Conservation (phyloP, 305 asterid genomes). For the Caryopteris hybrid region DNA sequence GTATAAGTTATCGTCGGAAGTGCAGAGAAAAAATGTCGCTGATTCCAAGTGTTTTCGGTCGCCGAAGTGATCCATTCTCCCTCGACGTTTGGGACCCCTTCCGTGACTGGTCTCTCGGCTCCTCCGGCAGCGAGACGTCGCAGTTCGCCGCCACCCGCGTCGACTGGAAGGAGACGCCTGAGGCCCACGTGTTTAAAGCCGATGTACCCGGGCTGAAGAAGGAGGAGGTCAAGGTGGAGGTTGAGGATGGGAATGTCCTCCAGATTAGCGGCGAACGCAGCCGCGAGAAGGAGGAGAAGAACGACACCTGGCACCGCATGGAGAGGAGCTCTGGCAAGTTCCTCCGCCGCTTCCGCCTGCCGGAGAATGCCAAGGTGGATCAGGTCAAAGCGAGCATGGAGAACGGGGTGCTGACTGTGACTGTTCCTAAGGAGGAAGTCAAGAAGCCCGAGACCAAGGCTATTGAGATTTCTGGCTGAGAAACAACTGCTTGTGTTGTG, state of each 20-base stretch:
- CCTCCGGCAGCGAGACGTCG: not conserved
- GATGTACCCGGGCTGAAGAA: conserved; percentile 9
- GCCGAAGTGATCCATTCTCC: conserved; percentile 3
- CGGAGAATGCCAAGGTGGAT: conserved; percentile 13
- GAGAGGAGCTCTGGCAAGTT: conserved; percentile 18
- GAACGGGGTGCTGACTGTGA: conserved; percentile 17
- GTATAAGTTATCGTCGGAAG: too few relatives aligned
- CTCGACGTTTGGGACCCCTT: conserved; percentile 11
- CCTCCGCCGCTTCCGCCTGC: conserved; percentile 19
- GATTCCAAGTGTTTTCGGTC: not conserved
- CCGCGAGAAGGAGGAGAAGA: conserved; percentile 21
- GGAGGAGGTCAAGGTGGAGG: conserved; percentile 7
- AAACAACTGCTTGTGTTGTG: too few relatives aligned
- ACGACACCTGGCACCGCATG: conserved; percentile 20
- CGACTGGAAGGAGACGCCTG: conserved; percentile 16
- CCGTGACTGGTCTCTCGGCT: not conserved
- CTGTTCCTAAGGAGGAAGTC: conserved; percentile 3
- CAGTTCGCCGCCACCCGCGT: conserved; percentile 11
- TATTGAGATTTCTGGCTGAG: conserved; percentile 8
- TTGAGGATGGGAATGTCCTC: conserved; percentile 18
- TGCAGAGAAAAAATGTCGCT: conserved; percentile 3
- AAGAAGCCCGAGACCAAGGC: not conserved
- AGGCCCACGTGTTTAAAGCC: conserved; percentile 16
- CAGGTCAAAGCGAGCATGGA: conserved; percentile 10
- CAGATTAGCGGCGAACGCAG: conserved; percentile 21